Evolutionary conservation across 108 stramenopile genomes (phyloP).

Genomic region (Hondaea fermentalgiana): DNA sequence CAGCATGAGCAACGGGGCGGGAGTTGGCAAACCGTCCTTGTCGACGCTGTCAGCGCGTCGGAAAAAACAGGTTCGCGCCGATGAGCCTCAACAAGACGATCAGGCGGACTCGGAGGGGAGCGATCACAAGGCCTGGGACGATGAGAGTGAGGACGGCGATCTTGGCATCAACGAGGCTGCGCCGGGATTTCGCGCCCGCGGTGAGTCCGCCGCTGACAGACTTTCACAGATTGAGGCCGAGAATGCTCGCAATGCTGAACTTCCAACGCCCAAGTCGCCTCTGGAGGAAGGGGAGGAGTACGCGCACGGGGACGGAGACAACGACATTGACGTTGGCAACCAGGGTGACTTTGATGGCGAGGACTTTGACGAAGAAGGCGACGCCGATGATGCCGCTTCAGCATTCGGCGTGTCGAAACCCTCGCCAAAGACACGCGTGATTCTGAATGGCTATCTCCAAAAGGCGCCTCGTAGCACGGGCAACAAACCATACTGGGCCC

Average conservation of each 20-base stretch:
- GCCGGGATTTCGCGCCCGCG: background rate
- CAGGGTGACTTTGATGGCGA: background rate
- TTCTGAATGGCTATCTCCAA: background rate
- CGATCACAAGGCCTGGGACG: background rate
- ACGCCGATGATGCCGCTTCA: background rate
- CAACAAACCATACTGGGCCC: background rate
- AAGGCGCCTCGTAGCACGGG: background rate
- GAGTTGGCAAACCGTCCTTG: too few species aligned
- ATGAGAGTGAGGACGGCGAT: background rate
- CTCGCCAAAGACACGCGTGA: background rate
- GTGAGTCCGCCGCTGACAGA: background rate
- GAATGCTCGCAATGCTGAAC: background rate
- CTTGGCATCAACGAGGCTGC: background rate
- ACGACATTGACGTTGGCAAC: background rate
- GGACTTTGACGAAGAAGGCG: background rate
- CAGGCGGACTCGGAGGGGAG: background rate
- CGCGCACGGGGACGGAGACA: background rate
- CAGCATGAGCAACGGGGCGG: too few species aligned
- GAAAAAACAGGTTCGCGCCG: too few species aligned
- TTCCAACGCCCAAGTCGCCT: background rate
- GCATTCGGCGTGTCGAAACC: background rate
- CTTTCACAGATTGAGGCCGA: background rate
- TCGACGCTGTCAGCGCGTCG: too few species aligned
- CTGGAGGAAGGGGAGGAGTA: background rate
- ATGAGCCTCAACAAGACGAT: background rate